phyloP scores from a whole-genome alignment of 768 basidiomycete species.

The Phylloporus sp. region DNA sequence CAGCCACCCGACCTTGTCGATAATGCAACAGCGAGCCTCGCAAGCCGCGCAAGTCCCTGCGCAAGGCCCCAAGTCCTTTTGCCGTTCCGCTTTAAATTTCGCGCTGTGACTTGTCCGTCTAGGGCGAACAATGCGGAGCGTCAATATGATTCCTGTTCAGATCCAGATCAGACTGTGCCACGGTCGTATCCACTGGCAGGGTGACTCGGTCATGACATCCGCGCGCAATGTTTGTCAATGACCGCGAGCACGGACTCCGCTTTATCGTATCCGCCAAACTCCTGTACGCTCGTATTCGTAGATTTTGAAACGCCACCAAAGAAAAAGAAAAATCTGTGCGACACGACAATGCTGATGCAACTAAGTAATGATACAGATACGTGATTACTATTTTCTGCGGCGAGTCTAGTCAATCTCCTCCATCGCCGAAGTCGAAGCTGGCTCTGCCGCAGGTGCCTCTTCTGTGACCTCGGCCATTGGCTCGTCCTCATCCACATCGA shows the following conservation, averaged over 20 bases:
- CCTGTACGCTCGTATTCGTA: conserved; percentile 8
- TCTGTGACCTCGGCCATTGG: conserved; percentile 31
- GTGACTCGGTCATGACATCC: conserved; percentile 3
- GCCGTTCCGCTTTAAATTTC: background rate
- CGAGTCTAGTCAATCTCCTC: conserved; percentile 85
- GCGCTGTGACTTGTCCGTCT: background rate
- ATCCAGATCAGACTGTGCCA: conserved; percentile 2
- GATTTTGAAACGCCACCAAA: conserved; percentile 23
- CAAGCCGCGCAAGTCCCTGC: background rate
- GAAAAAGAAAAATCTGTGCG: conserved; percentile 18
- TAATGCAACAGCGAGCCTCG: background rate
- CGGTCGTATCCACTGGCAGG: background rate
- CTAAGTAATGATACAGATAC: conserved; percentile 27
- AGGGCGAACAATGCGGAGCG: conserved; percentile 25
- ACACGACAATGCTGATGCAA: conserved; percentile 24
- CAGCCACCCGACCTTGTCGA: background rate
- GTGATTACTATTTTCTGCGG: conserved; percentile 2
- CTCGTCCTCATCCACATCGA: conserved; percentile 82
- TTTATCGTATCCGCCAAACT: background rate
- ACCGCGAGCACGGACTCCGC: too few relatives aligned
- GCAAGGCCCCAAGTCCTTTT: background rate
- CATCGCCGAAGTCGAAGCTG: conserved; percentile 77
- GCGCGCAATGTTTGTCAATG: too few relatives aligned
- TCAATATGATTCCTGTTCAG: conserved; percentile 5
- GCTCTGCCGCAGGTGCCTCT: conserved; percentile 52